Base-by-base conservation (phyloP, 495 filamentous ascomycete genomes). In the Podospora pseudocomata region DNA sequence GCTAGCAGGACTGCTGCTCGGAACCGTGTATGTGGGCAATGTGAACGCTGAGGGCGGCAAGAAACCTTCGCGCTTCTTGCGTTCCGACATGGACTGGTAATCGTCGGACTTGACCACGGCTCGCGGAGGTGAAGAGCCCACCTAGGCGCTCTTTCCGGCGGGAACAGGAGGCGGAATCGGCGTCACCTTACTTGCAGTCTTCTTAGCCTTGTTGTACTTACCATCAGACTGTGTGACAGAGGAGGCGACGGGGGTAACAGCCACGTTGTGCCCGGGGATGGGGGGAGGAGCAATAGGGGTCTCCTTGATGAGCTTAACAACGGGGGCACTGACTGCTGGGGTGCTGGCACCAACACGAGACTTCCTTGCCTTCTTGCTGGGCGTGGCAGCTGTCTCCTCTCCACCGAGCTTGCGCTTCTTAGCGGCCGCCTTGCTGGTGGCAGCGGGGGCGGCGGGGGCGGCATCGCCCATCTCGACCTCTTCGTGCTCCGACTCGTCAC, bases 341-440 rank as follows among this genome's bases (percentile, higher is more conserved):
- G 27, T 66, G 16, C 66, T 53, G 23, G 70, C 72, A 49, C 39
- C 39, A 18, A 72, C 63, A 0, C 70, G 65, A 4, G 71, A 71
- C 75, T 78, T 79, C 65, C 76, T 79, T 19, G 73, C 20, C 65
- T 77, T 75, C 69, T 74, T 76, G 59, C 65, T 44, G 30, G 74
- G 69, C 0, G 66, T 67, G 5, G 71, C 34, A 9, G n/a, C 55
- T 15, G 57, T 30, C 27, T 67, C 67, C 34, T 72, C 65, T 0
- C 74, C 72, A 13, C 72, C 78, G 5, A 75, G 74, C 64, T 83
- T 81, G 63, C 84, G 83, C 72, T 86, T 86, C 67, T 77, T 80
- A n/a, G 71, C 66, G 9, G 53, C 67, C 30, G 72, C 72, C 7
- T 76, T 72, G 20, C 65, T 55, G 27, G 59, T 60, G 9, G 71